Conservation (phyloP, 2,329 filamentous ascomycete species). For the Keithomyces neogunnii region DNA sequence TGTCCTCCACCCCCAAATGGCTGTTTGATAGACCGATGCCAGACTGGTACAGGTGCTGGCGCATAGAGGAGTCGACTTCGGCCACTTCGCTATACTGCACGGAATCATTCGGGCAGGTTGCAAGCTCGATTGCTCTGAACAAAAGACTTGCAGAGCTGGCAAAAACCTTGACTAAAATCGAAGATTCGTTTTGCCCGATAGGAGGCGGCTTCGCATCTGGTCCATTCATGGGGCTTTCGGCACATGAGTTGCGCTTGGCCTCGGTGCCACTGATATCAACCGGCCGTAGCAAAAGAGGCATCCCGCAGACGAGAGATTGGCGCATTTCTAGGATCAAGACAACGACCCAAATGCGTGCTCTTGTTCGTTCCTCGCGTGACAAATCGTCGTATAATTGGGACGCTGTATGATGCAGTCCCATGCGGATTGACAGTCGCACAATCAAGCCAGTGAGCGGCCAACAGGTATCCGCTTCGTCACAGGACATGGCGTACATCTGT, state of each 20-base stretch:
- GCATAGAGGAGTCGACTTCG: slow-evolving; percentile 4
- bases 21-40: background rate
- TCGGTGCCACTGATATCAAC: background rate
- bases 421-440: slow-evolving; percentile 2
- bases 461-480: slow-evolving; percentile 7
- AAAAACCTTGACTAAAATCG: background rate
- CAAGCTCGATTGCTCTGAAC: too few relatives aligned
- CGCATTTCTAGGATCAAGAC: slow-evolving; percentile 6
- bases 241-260: background rate
- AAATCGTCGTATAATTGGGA: too few relatives aligned
- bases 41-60: slow-evolving; percentile 3
- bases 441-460: slow-evolving; percentile 7
- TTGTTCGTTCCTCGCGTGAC: too few relatives aligned
- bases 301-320: slow-evolving; percentile 6
- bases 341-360: slow-evolving; percentile 3
- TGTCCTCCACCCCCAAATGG: slow-evolving; percentile 1
- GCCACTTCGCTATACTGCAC: slow-evolving; percentile 3
- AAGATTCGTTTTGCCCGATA: background rate
- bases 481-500: slow-evolving; percentile 8
- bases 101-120: background rate
- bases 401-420: background rate
- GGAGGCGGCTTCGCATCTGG: background rate
- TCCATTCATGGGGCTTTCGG: background rate
- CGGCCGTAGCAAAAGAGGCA: slow-evolving; percentile 5
- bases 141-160: too few relatives aligned